Evolutionary conservation across 1,284 basidiomycete species (phyloP), one percentile per base, ranked within the genome.

Genomic region (Thelephora terrestris): DNA sequence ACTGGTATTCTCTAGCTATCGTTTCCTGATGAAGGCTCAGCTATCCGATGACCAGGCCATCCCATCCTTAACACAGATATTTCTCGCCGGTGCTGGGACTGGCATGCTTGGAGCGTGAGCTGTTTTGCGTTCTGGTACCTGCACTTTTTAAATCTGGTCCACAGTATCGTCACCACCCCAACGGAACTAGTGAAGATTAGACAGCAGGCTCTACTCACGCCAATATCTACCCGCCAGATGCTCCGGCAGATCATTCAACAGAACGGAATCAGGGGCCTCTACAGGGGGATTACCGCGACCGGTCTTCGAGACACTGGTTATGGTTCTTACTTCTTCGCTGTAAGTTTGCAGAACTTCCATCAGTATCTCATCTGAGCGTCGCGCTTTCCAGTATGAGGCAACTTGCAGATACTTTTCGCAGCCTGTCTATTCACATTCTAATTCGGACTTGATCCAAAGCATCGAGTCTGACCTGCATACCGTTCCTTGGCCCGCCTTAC

Each of bases 101-200:
- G 90, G 91, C 2, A 67, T 91, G 9, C 68, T 86, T 9, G 79
- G 78, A 7, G 81, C 89, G 87, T 89, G 62, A 59, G 84, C 71
- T 23, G 14, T 32, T 3, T 10, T 12, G 7, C 29, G 18, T 38
- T n/a, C 44, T 42, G 32, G 37, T 25, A 24, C 32, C 48, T 40
- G 25, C 48, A 2, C 50, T 25, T 23, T 25, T 17, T 43, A 39
- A 43, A 50, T 39, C 14, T 14, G 43, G 6, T 32, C 29, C 40
- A 0, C 58, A 91, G 88, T 6, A 57, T 88, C 7, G 67, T 93
- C 40, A 86, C 87, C 2, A 83, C 85, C 2, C 90, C 90, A 0
- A 85, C 81, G 12, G 91, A 94, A 57, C 72, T 91, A 1, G 73
- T 93, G 66, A 94, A 93, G 72, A 89, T 91, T 58, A 79, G 84